phyloP scores from a whole-genome alignment of 2,329 filamentous ascomycete species.

The Colletotrichum tamarilloi region DNA sequence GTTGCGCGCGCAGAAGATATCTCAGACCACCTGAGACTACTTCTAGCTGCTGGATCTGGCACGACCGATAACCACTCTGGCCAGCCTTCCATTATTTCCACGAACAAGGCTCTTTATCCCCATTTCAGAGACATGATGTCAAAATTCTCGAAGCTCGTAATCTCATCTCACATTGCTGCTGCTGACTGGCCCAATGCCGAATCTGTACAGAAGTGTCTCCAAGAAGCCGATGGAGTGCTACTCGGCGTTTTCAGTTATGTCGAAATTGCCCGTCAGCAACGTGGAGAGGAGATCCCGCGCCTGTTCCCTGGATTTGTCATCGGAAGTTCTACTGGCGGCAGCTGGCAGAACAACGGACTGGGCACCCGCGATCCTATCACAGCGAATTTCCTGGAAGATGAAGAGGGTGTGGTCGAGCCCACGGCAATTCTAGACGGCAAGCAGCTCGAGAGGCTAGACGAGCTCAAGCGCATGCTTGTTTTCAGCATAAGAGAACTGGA shows the following conservation, averaged over 20 bases:
- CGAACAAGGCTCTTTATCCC: conserved; percentile 95
- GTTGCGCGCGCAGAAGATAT: conserved; percentile 97
- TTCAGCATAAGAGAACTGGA: conserved; percentile 88
- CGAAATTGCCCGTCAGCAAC: conserved; percentile 91
- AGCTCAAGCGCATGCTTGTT: conserved; percentile 86
- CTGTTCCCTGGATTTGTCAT: conserved; percentile 93
- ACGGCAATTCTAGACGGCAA: conserved; percentile 79
- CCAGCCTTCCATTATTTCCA: conserved; percentile 98
- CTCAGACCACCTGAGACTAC: conserved; percentile 91
- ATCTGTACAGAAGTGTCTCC: conserved; percentile 92
- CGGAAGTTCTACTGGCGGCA: conserved; percentile 84
- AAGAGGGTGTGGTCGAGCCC: conserved; percentile 78
- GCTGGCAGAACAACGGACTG: conserved; percentile 82
- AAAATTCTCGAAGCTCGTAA: conserved; percentile 97
- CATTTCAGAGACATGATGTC: conserved; percentile 99
- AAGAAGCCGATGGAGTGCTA: conserved; percentile 96
- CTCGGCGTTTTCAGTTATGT: conserved; percentile 96
- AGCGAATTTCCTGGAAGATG: conserved; percentile 88
- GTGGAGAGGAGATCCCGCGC: conserved; percentile 93
- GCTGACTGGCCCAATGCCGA: conserved; percentile 96
- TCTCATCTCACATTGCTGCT: conserved; percentile 97
- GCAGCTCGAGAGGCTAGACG: conserved; percentile 85
- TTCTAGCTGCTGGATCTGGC: conserved; percentile 94
- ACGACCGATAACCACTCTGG: conserved; percentile 99
- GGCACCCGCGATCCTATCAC: conserved; percentile 76